Evolutionary conservation across 2,329 filamentous ascomycete species (phyloP), one percentile per base, ranked within the genome.

Genomic region (Ophiostoma quercus): DNA sequence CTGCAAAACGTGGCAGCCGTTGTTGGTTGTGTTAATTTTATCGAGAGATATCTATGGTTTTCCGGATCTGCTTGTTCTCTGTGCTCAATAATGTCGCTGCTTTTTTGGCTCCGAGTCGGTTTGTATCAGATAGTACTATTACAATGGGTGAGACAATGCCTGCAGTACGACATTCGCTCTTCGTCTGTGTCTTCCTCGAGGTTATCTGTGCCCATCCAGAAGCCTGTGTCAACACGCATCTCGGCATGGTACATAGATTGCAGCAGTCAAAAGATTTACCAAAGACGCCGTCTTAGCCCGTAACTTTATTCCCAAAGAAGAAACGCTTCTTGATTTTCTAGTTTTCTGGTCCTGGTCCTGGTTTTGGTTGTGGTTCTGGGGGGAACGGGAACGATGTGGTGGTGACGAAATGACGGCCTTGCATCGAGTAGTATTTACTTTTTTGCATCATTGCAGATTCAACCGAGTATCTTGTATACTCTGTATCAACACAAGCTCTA

Each of bases 1-100:
- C 51, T 57, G 14, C 22, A 57, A 57, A 57, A 57, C 51, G 51
- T 57, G 51, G 51, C 51, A 57, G 22, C 51, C 22, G n/a, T 57
- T 25, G n/a, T 57, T 22, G n/a, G 16, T 6, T 25, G 25, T 25
- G n/a, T 25, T 57, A 8, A 57, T 11, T 25, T 25, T 25, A 7
- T n/a, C 16, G 39, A 12, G 39, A 25, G 51, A 25, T 25, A 25
- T 19, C 2, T 16, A 22, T 22, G 41, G 1, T 43, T 12, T 11
- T 7, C 47, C 9, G 12, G n/a, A 6, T 22, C 11, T 29, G 25
- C n/a, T 29, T 14, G 19, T 22, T 29, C n/a, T 29, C 25, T 29
- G 25, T 29, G 25, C 25, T 29, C 2, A 29, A 29, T 29, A 29
- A 1, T 29, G 25, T 29, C 9, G n/a, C n/a, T n/a, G n/a, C n/a